Evolutionary conservation across 805 yeast genomes (phyloP), one percentile per base, ranked within the genome.

Genomic region (Yamadazyma olivae): DNA sequence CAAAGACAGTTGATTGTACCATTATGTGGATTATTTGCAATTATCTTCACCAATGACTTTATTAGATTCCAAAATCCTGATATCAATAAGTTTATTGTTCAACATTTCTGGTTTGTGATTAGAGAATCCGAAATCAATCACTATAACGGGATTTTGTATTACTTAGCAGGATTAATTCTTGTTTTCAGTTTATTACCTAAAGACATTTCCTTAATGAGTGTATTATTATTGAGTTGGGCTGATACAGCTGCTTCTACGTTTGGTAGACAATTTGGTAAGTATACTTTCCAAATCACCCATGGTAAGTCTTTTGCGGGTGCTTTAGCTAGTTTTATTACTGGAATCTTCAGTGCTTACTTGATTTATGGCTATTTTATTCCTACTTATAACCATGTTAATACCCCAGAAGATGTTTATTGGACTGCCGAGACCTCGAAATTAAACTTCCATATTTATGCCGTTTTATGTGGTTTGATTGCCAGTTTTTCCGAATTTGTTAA

Each of bases 231-330:
- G 44, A 85, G 96, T 53, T 93, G 98, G 98, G 89, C 95, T 4
- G 99, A 93, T 55, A 88, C 98, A 7, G 91, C 97, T 2, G 99
- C 99, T 2, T 87, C 96, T 3, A 87, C 96, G 0, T 63, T 90
- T 53, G 99, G 99, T 26, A 74, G 99, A 46, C 75, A 75, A 37
- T 91, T 65, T 57, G 98, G 98, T 6, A 74, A 83, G 50, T 71
- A 82, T 45, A 87, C 96, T 6, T 95, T 95, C 27, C 79, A 82
- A 52, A 59, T 91, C 15, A 72, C 83, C 5, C 69, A 74, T 43
- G 77, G 78, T 43, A 93, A 93, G 59, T 84, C 95, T 3, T 65
- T 93, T 30, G 96, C 96, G 1, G 99, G 99, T 0, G 82, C 93
- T 1, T 35, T 80, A 17, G 98, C 96, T 17, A 95, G 98, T 4